These are phyloP conservation scores for Lactarius evosmus DNA, from an alignment of 768 basidiomycete genomes.

Conservation along the genomic window DNA sequence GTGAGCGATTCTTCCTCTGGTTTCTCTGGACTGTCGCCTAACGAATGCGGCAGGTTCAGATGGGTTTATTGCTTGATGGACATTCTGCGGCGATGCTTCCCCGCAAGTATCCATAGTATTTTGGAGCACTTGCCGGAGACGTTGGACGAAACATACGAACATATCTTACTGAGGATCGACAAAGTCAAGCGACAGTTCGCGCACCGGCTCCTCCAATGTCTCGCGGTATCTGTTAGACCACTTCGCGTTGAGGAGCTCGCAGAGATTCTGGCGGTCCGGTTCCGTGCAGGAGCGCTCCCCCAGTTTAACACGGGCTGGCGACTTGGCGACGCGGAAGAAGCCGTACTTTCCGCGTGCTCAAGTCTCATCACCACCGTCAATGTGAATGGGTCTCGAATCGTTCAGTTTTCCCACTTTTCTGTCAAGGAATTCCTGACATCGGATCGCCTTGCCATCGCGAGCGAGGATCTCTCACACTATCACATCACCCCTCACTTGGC, in stretches of 20 bases:
- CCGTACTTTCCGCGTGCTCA: not conserved
- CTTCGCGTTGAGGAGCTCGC: slow-evolving; percentile 8
- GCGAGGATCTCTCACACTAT: not conserved
- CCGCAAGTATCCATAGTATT: not conserved
- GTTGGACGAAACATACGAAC: slow-evolving; percentile 4
- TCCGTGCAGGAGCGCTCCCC: not conserved
- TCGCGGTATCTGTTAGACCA: slow-evolving; percentile 2
- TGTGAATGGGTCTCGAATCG: not conserved
- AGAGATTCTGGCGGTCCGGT: slow-evolving; percentile 7
- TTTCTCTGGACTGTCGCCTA: not conserved
- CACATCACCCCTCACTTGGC: not conserved
- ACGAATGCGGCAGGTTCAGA: not conserved
- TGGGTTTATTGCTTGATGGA: slow-evolving; percentile 1
- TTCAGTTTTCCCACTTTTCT: slow-evolving; percentile 16
- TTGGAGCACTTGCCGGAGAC: slow-evolving; percentile 3
- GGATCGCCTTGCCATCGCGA: not conserved
- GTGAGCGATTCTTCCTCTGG: not conserved
- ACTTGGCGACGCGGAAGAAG: not conserved
- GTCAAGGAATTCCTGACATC: slow-evolving; percentile 18
- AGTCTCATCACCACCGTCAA: slow-evolving; percentile 3
- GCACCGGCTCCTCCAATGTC: slow-evolving; percentile 12
- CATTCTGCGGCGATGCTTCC: not conserved
- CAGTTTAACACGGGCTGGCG: not conserved
- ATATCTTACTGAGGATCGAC: not conserved
- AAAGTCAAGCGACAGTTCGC: not conserved